These are phyloP conservation scores for Hypoxylon sp. DNA, from an alignment of 2,329 filamentous ascomycete genomes.

Conservation along the genomic window DNA sequence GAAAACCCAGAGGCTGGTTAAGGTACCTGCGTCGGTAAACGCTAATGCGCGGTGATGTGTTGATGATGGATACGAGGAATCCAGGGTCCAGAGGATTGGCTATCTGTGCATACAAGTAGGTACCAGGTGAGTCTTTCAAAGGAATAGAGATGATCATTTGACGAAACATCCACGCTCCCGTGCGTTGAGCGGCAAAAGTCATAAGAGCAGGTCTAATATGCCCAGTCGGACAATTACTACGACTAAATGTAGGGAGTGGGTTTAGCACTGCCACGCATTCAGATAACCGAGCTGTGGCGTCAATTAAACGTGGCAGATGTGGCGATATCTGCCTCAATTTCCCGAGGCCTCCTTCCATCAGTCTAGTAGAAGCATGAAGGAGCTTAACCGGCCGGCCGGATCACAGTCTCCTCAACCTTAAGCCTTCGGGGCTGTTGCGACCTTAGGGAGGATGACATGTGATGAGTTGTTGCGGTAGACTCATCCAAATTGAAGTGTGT, in stretches of 20 bases:
- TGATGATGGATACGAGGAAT: constrained; percentile 37
- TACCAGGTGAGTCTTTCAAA: background rate
- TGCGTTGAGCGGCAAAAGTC: constrained; percentile 23
- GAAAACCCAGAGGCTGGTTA: constrained; percentile 14
- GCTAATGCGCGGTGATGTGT: constrained; percentile 35
- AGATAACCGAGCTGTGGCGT: constrained; percentile 9
- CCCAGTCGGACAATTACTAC: background rate
- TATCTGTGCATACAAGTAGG: background rate
- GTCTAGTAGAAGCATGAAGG: too few species aligned
- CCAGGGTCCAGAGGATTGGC: constrained; percentile 21
- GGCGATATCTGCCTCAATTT: background rate
- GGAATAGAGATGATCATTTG: background rate
- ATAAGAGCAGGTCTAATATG: background rate
- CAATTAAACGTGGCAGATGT: constrained; percentile 3
- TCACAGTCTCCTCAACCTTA: background rate
- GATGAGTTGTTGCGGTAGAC: too few species aligned
- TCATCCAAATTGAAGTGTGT: too few species aligned
- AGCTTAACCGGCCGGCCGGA: background rate
- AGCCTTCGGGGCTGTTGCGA: too few species aligned
- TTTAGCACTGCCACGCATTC: constrained; percentile 11
- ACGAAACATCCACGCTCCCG: background rate
- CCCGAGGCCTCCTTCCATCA: background rate
- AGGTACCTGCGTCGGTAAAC: constrained; percentile 13
- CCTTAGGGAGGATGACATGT: too few species aligned
- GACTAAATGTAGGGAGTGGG: background rate